Evolutionary conservation across 305 asterid genomes (phyloP), one percentile per base, ranked within the genome.

Genomic region (Solanum hybrid): DNA sequence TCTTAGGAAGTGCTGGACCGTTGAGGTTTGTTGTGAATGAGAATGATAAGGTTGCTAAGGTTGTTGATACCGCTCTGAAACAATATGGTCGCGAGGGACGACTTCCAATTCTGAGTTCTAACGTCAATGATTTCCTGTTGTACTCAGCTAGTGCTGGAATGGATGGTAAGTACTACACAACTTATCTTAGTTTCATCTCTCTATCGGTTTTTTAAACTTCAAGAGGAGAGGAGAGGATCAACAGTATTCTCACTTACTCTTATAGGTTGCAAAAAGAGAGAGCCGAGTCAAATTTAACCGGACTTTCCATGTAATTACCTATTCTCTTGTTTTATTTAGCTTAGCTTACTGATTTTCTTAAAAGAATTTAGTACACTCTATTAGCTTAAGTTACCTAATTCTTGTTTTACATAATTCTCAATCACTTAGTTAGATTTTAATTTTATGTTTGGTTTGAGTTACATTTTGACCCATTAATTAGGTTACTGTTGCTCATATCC

Each of bases 1-100:
- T 94, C 20, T 73, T 91, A 6, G 96, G 96, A 10, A 93, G 96
- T 88, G 89, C 94, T 4, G 96, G 96, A 33, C 95, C 96, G 1
- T 5, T 94, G 35, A 92, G 95, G 88, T 93, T 93, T 84, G 81
- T 94, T 3, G 95, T 89, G 46, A 92, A 85, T 24, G 93, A 89
- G 77, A 89, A 91, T 73, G 94, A 92, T 46, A 74, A 57, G 31
- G 95, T 90, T 79, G 85, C 87, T 20, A 84, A 71, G 31, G 96
- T 94, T 71, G 92, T 94, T 71, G 91, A 90, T 5, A 90, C 91
- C 0, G 92, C 93, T 39, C 86, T 94, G 26, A 93, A 92, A 64
- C 8, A 86, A 69, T 94, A 93, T 67, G 91, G 89, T 14, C 93
- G 95, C 6, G 90, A 92, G 91, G 90, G 93, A 18, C 91, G 96